Evolutionary conservation across 169 alveolate species (phyloP).

Genomic region (Cryptosporidium meleagridis): DNA sequence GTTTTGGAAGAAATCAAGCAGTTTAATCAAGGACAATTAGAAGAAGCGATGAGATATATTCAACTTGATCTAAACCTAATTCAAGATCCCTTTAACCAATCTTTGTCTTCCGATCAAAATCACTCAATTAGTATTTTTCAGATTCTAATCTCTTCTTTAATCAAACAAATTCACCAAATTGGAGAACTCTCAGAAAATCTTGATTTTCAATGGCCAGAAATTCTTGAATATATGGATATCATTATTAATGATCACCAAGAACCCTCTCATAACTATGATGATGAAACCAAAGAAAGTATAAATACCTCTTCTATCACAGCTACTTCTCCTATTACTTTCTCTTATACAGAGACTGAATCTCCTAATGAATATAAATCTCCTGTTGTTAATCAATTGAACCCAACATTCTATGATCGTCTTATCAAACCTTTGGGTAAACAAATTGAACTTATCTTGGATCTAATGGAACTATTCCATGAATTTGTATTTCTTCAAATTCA

Average conservation of each 20-base stretch:
- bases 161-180: slow-evolving; percentile 34
- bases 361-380: slow-evolving; percentile 30
- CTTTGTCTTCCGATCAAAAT: background rate
- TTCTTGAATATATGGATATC: slow-evolving; percentile 8
- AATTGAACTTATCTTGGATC: background rate
- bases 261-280: background rate
- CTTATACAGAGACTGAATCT: slow-evolving; percentile 30
- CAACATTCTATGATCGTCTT: slow-evolving; percentile 16
- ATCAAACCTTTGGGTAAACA: slow-evolving; percentile 14
- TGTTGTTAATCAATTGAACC: background rate
- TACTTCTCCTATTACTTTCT: slow-evolving; percentile 60
- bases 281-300: background rate
- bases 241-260: background rate
- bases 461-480: slow-evolving; percentile 33
- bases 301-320: slow-evolving; percentile 9
- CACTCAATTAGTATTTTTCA: slow-evolving; percentile 2
- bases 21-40: background rate
- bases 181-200: slow-evolving; percentile 11
- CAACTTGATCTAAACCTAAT: background rate
- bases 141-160: background rate
- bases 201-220: slow-evolving; percentile 39
- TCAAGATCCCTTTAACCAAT: background rate
- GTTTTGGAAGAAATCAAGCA: slow-evolving; percentile 25
- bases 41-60: background rate
- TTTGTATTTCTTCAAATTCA: slow-evolving; percentile 13